phyloP scores from a whole-genome alignment of 1,284 basidiomycete genomes.

The Marasmius sp. region DNA sequence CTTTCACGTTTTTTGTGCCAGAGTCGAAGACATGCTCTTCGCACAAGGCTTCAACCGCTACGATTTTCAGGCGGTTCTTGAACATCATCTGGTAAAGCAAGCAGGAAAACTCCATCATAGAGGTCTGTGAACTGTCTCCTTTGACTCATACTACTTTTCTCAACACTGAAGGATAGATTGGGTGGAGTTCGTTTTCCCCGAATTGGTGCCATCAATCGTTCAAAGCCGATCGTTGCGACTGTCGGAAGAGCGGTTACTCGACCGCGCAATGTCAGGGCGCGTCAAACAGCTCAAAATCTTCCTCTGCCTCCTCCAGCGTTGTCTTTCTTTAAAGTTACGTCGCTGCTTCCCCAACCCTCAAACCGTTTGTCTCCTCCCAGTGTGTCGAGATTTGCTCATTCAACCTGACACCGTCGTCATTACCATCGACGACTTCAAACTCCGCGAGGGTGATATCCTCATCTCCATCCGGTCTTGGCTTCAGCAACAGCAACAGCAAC shows the following conservation, averaged over 20 bases:
- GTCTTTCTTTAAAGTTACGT: not conserved
- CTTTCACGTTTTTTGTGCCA: not conserved
- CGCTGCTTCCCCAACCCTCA: not conserved
- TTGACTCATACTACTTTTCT: not conserved
- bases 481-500: not conserved
- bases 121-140: not conserved
- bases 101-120: not conserved
- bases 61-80: not conserved
- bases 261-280: not conserved
- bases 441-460: not conserved
- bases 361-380: not conserved
- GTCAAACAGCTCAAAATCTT: not conserved
- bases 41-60: not conserved
- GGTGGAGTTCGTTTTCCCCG: not conserved
- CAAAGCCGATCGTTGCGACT: not conserved
- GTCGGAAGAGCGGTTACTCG: not conserved
- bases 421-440: not conserved
- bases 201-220: not conserved
- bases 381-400: not conserved
- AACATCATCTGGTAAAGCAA: not conserved
- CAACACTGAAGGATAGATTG: not conserved
- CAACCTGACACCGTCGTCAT: not conserved
- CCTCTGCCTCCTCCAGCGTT: not conserved
- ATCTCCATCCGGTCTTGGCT: not conserved
- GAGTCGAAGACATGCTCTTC: not conserved